Conservation (phyloP, 495 filamentous ascomycete genomes). For the Sordaria brevicollis region DNA sequence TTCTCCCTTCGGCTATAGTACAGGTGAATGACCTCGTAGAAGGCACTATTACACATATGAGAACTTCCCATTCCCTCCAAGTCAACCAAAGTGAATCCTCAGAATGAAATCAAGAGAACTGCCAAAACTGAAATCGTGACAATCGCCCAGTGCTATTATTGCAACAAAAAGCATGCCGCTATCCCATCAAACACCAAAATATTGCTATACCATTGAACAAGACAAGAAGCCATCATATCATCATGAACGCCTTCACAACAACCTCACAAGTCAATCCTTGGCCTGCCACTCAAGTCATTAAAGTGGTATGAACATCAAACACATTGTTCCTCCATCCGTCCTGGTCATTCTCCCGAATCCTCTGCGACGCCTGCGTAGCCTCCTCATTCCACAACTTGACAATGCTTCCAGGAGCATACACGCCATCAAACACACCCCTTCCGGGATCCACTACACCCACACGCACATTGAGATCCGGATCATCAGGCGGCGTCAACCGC, state of each 20-base stretch:
- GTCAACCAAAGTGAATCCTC: not conserved
- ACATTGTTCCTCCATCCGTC: conserved; percentile 81
- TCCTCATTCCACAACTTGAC: conserved; percentile 82
- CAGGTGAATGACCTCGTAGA: not conserved
- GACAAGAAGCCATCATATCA: not conserved
- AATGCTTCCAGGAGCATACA: conserved; percentile 81
- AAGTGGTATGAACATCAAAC: conserved; percentile 54
- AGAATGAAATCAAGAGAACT: not conserved
- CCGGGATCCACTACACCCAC: conserved; percentile 56
- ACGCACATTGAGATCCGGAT: conserved; percentile 62
- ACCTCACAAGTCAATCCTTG: not conserved
- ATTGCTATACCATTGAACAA: not conserved
- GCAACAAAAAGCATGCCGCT: not conserved
- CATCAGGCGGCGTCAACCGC: conserved; percentile 54
- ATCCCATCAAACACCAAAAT: not conserved
- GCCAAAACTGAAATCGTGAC: not conserved
- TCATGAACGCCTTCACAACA: not conserved
- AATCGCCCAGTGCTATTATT: not conserved
- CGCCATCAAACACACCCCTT: conserved; percentile 63
- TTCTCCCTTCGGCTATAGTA: not conserved
- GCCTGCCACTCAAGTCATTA: conserved; percentile 3
- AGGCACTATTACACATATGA: not conserved
- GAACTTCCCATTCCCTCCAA: not conserved
- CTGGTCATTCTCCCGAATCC: conserved; percentile 47
- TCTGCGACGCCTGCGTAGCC: conserved; percentile 51